These are phyloP conservation scores for Auricularia cornea DNA, from an alignment of 768 basidiomycete genomes.

Conservation along the genomic window DNA sequence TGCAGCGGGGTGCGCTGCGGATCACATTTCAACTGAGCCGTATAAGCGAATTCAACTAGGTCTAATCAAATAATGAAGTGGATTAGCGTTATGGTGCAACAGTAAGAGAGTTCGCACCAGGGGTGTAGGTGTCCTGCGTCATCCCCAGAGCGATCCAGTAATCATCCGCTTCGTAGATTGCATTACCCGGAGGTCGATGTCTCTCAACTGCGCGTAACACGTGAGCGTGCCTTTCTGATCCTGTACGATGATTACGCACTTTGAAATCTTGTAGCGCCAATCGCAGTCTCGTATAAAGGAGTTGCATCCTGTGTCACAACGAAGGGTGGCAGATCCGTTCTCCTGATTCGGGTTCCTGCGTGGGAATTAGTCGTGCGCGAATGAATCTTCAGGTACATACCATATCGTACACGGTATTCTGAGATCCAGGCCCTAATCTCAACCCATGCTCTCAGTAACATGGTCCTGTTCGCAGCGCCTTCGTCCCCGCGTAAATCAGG, in stretches of 20 bases:
- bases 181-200: not conserved
- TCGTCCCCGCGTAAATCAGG: not conserved
- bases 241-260: not conserved
- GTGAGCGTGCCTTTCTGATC: not conserved
- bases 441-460: not conserved
- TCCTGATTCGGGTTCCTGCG: not conserved
- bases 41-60: not conserved
- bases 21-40: not conserved
- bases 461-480: not conserved
- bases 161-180: not conserved
- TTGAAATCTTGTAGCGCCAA: not conserved
- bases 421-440: not conserved
- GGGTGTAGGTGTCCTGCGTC: not conserved
- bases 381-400: not conserved
- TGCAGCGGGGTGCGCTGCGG: not conserved
- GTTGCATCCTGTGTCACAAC: not conserved
- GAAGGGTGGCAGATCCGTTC: not conserved
- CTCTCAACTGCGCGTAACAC: not conserved
- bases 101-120: not conserved
- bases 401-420: not conserved
- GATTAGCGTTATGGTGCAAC: too few species aligned
- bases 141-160: not conserved
- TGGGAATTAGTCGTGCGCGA: not conserved
- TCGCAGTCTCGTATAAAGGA: not conserved
- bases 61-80: not conserved